Conservation (phyloP, 1,284 basidiomycete genomes). For the Sanghuangporus sanghuang region DNA sequence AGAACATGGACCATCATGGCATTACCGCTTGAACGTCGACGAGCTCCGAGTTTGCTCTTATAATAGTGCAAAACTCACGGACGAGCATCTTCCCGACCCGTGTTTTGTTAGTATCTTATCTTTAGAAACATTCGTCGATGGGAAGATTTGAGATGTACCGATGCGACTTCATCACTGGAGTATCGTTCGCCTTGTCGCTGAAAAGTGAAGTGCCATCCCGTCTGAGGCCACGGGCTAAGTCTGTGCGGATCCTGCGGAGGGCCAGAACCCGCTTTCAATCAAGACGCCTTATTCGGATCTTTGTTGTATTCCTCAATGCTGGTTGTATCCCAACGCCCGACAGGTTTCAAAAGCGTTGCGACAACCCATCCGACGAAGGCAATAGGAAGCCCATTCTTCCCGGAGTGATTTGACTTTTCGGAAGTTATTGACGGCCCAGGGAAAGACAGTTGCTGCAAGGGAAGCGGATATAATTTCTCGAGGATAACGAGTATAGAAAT, state of each 20-base stretch:
- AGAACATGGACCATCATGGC: slow-evolving; percentile 17
- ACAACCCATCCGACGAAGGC: slow-evolving; percentile 23
- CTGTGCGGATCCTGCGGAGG: slow-evolving; percentile 15
- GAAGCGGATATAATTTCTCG: background rate
- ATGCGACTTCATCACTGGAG: slow-evolving; percentile 13
- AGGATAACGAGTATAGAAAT: background rate
- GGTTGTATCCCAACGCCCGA: slow-evolving; percentile 20
- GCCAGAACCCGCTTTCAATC: slow-evolving; percentile 15
- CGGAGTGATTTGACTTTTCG: background rate
- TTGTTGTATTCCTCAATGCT: slow-evolving; percentile 20
- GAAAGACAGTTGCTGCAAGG: background rate
- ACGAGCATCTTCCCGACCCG: background rate
- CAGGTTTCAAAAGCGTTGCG: slow-evolving; percentile 18
- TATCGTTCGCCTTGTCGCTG: slow-evolving; percentile 24
- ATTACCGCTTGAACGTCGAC: slow-evolving; percentile 15
- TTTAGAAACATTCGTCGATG: background rate
- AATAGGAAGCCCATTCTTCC: background rate
- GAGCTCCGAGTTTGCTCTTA: slow-evolving; percentile 16
- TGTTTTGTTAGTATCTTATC: background rate
- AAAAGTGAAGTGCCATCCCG: slow-evolving; percentile 24
- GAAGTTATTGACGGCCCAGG: background rate
- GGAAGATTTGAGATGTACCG: slow-evolving; percentile 13
- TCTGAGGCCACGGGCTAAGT: slow-evolving; percentile 18
- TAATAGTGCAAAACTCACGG: slow-evolving; percentile 2
- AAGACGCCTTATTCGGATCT: slow-evolving; percentile 21